Evolutionary conservation across 495 filamentous ascomycete species (phyloP).

Genomic region (Chlorociboria aeruginascens): DNA sequence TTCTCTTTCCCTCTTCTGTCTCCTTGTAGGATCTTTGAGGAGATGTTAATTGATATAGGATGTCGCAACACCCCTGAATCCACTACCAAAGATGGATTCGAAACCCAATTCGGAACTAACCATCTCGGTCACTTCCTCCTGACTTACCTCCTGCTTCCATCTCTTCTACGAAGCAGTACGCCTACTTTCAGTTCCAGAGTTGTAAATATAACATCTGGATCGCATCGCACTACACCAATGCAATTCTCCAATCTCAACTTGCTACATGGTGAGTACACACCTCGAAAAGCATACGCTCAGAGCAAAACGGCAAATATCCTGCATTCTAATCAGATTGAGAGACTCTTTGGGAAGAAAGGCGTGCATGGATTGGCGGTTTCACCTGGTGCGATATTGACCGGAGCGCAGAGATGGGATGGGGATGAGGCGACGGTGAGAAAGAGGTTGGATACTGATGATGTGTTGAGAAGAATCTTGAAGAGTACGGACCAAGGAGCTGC

Average conservation of each 20-base stretch:
- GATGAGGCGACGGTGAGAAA: conserved; percentile 4
- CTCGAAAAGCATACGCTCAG: conserved; percentile 30
- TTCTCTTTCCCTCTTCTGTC: not conserved
- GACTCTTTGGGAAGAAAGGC: conserved; percentile 23
- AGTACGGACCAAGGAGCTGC: conserved; percentile 24
- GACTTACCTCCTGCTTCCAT: conserved; percentile 47
- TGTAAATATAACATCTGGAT: conserved; percentile 14
- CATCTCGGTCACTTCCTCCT: conserved; percentile 58
- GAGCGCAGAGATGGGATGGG: conserved; percentile 14
- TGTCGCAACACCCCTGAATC: not conserved
- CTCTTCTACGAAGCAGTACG: conserved; percentile 36
- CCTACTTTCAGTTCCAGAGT: conserved; percentile 22
- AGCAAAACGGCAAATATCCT: conserved; percentile 41
- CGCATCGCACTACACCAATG: conserved; percentile 1
- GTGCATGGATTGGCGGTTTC: conserved; percentile 25
- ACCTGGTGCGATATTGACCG: conserved; percentile 25
- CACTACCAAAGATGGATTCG: conserved; percentile 40
- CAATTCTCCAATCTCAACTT: conserved; percentile 34
- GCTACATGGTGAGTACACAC: conserved; percentile 21
- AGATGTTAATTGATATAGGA: not conserved
- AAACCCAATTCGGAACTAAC: conserved; percentile 59
- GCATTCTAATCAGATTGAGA: conserved; percentile 31
- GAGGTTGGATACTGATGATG: not conserved
- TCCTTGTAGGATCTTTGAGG: not conserved
- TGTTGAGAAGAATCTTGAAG: conserved; percentile 23